Evolutionary conservation across 2,329 filamentous ascomycete species (phyloP), one percentile per base, ranked within the genome.

Genomic region (Periconia macrospinosa): DNA sequence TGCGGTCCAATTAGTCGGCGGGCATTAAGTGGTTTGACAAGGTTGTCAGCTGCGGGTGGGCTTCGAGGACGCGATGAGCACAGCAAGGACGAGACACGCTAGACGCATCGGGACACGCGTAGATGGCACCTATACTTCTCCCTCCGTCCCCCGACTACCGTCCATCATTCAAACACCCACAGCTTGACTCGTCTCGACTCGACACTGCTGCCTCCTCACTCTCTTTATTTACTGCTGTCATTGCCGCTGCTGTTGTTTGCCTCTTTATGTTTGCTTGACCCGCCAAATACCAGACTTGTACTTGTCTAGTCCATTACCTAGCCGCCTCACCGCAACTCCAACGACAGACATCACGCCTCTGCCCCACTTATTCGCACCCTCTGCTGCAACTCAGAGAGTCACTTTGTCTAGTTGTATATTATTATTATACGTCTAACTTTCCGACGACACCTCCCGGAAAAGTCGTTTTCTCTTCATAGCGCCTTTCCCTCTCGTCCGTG

Each of bases 21-120:
- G 23, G 43, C 43, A 33, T 45, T 45, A 30, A 45, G 30, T 45
- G 23, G 47, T 15, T 46, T 10, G 19, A 51, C 49, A 48, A 50
- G 60, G 27, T 30, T 11, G 15, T 18, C 14, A 40, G 49, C 20
- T n/a, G 14, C 41, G 49, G 54, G 57, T 56, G 55, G 44, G 49
- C 33, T 52, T 57, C 41, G 50, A 46, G 61, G 62, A 62, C 63
- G 59, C 61, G 63, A 57, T 54, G 49, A 35, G 43, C 48, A 27
- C 49, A 40, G 14, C 10, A 30, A 13, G 35, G 45, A 50, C 57
- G 43, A 41, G 49, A 63, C 66, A 50, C 67, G 68, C 66, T 67
- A 67, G 58, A 40, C 57, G 44, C 15, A 57, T 56, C 35, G 35
- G 55, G 56, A 41, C 19, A 37, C 33, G 33, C 42, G 17, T 20